Base-by-base conservation (phyloP, 768 basidiomycete species). In the Trametes maxima region DNA sequence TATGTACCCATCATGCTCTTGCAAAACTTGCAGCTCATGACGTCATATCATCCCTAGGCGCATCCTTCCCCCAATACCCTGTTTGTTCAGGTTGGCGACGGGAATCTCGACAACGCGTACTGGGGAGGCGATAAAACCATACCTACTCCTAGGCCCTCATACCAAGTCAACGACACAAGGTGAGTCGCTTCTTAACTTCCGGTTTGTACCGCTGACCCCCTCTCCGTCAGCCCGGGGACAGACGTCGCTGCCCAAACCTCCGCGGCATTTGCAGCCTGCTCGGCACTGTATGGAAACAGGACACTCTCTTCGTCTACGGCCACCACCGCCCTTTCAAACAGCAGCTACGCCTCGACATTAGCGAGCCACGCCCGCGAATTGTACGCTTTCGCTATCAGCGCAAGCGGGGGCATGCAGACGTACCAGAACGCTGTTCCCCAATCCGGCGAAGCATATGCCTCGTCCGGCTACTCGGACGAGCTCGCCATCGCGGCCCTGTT, bases 61-160 rank as follows among this genome's bases (percentile, higher is more conserved):
- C 94, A 97, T 72, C 86, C 94, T 1, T 75, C 82, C 19, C 78
- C 85, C 17, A 80, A 82, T 54, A 88, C 87, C 0, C 80, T 98
- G 45, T 90, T 83, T 64, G 89, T 95, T 35, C 88, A 90, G 73
- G 82, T 95, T 36, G 91, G 85, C 39, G 80, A 85, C 87, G 89
- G 78, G 24, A 74, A 83, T 56, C 69, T 82, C 19, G 90, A 94
- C 70, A 82, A 90, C 66, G 79, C 79, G 2, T 98, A 97, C 70
- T 96, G 95, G 94, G 95, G 93, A 61, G 92, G 89, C 12, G 95
- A 97, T 67, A 80, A 78, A 48, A 79, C 78, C 59, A 91, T 97
- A 51, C 94, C 94, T 12, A 74, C 74, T 16, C 84, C 86, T 22
- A 85, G 95, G 39, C 84, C 88, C 1, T 85, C 89, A 1, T 95